Evolutionary conservation across 1,139 yeast species (phyloP), one percentile per base, ranked within the genome.

Genomic region (Saccharomyces hybrid): DNA sequence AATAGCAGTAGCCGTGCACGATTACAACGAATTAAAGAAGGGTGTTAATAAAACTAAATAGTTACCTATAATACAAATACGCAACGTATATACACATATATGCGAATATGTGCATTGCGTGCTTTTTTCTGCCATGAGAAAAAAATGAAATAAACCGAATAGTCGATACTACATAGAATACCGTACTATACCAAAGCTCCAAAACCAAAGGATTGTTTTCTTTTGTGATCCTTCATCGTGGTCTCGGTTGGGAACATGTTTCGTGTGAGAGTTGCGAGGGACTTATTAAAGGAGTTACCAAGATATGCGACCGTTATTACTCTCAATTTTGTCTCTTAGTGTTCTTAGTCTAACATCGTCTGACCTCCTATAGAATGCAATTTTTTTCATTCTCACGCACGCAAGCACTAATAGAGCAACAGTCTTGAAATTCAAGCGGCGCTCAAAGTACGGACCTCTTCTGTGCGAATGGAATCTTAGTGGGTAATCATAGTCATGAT

Each of bases 391-490:
- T 47, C 71, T 56, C 5, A 68, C 58, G 50, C 69, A 62, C 8
- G 71, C 63, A 28, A 61, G 56, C 11, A 67, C 69, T 32, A 66
- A 53, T 14, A 66, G 51, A 3, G 71, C 70, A 8, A 63, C 61
- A 4, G 65, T 62, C 42, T 63, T 68, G 56, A 68, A 68, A 32
- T 41, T 11, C 24, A 29, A 24, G 16, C 24, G 9, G 21, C 24
- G 19, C 26, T 46, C 29, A 31, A 44, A 44, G 49, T 31, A 26
- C 12, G 51, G 51, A n/a, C 38, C 44, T 38, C 44, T 47, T 4
- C 47, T 32, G 24, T 50, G n/a, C 5, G 24, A 19, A 14, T 9
- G 19, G 32, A 26, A 49, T 9, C n/a, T 49, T 42, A 16, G 51
- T 5, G 14, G 32, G 16, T 47, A 28, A 7, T 34, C 46, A 46